Conservation (phyloP, 169 alveolate genomes). For the Babesia bigemina region DNA sequence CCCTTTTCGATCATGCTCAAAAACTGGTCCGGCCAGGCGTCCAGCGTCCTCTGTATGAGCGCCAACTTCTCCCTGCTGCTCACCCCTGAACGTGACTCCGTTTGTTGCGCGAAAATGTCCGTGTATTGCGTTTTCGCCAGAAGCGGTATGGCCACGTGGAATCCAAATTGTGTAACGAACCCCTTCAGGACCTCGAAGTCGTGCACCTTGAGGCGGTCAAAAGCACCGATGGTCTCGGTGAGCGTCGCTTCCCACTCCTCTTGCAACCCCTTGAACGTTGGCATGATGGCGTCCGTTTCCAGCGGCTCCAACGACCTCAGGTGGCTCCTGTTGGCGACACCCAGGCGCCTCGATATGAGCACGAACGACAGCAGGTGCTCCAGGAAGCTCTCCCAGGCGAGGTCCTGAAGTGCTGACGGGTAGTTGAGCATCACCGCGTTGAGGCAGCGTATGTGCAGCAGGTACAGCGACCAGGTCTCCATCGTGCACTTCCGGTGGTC, state of each 20-base stretch:
- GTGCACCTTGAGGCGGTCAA: constrained; percentile 27
- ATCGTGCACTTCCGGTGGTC: constrained; percentile 1
- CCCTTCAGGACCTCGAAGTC: constrained; percentile 7
- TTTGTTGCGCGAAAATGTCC: neutral
- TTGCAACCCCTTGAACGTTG: neutral
- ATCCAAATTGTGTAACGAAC: constrained; percentile 24
- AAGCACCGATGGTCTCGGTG: constrained; percentile 17
- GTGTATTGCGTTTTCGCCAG: constrained; percentile 1
- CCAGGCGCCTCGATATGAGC: constrained; percentile 5
- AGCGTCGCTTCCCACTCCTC: constrained; percentile 27
- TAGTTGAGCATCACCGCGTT: constrained; percentile 27
- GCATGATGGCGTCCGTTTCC: constrained; percentile 7
- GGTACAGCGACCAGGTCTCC: constrained; percentile 24
- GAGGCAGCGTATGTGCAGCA: constrained; percentile 19
- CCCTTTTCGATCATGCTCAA: constrained; percentile 5
- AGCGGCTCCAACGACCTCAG: constrained; percentile 11
- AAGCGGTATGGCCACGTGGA: constrained; percentile 33
- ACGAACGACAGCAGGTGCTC: constrained; percentile 17
- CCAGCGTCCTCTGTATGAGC: constrained; percentile 5
- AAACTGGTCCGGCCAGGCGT: constrained; percentile 29
- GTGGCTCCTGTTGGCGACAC: constrained; percentile 6
- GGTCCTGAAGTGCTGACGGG: constrained; percentile 4
- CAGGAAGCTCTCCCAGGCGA: constrained; percentile 20
- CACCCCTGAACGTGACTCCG: neutral
- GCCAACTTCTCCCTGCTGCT: neutral